These are phyloP conservation scores for Monosporascus sp. DNA, from an alignment of 2,329 filamentous ascomycete species.

Conservation along the genomic window DNA sequence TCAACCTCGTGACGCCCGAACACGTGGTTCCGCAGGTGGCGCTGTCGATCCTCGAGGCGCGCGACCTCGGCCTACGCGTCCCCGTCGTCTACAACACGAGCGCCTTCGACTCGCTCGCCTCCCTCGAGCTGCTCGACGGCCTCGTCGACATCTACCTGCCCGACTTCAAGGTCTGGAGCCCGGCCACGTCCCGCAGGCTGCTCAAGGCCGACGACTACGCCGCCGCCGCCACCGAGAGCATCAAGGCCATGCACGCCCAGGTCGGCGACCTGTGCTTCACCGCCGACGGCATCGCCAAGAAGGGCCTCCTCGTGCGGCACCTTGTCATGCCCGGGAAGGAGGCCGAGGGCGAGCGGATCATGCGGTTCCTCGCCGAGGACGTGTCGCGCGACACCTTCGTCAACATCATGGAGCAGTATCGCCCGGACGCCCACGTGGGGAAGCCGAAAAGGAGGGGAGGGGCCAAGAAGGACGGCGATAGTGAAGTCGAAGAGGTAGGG, in stretches of 20 bases:
- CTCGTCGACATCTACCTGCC: slow-evolving; percentile 83
- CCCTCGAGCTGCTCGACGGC: slow-evolving; percentile 67
- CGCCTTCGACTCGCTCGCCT: slow-evolving; percentile 70
- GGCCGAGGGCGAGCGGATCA: slow-evolving; percentile 67
- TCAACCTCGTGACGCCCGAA: slow-evolving; percentile 82
- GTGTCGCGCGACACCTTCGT: slow-evolving; percentile 73
- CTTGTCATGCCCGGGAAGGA: slow-evolving; percentile 81
- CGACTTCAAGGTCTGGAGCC: slow-evolving; percentile 79
- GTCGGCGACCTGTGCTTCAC: slow-evolving; percentile 83
- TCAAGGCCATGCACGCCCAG: slow-evolving; percentile 74
- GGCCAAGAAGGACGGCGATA: neutral
- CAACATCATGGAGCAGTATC: slow-evolving; percentile 87
- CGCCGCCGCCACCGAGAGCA: slow-evolving; percentile 65
- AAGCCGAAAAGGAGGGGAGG: slow-evolving; percentile 46
- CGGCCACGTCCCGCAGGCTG: slow-evolving; percentile 60
- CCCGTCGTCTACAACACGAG: slow-evolving; percentile 85
- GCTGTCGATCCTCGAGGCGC: slow-evolving; percentile 68
- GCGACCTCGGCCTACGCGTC: slow-evolving; percentile 61
- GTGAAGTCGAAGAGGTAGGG: slow-evolving; percentile 27
- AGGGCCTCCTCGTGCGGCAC: slow-evolving; percentile 69
- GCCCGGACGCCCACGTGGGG: slow-evolving; percentile 74
- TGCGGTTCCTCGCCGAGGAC: slow-evolving; percentile 68
- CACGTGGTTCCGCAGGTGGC: slow-evolving; percentile 82
- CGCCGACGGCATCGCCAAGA: slow-evolving; percentile 73
- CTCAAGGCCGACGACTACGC: slow-evolving; percentile 77